phyloP scores from a whole-genome alignment of 768 basidiomycete species.

The Daedaleopsis sinensis region DNA sequence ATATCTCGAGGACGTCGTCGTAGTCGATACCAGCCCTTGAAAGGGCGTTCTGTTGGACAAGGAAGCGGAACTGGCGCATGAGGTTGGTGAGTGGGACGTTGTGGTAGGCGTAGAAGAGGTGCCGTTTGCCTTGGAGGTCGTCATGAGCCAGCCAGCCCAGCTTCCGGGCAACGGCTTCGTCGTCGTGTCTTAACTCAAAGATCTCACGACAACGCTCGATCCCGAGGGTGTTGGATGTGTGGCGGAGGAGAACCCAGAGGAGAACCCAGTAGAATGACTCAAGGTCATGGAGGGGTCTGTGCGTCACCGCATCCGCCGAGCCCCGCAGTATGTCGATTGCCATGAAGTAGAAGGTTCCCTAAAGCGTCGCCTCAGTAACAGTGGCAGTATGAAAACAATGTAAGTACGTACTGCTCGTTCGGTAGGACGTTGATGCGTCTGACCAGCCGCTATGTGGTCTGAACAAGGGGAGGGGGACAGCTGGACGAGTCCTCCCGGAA shows the following conservation, averaged over 20 bases:
- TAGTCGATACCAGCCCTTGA: not conserved
- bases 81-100: not conserved
- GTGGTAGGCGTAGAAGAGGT: not conserved
- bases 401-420: no score
- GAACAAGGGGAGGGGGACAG: no score
- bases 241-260: conserved; percentile 15
- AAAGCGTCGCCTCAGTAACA: no score
- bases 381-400: no score
- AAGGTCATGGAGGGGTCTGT: conserved; percentile 1
- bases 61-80: not conserved
- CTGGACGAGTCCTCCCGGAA: no score
- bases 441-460: no score
- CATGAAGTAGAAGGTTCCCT: conserved; percentile 11
- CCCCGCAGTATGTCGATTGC: not conserved
- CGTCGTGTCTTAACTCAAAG: not conserved
- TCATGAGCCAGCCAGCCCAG: not conserved
- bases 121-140: not conserved
- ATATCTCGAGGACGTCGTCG: not conserved
- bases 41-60: not conserved
- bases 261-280: conserved; percentile 15
- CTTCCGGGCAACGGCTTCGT: not conserved
- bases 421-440: no score
- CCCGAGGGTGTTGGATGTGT: not conserved
- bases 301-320: not conserved
- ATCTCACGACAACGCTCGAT: not conserved